Conservation (phyloP, 345 rosid genomes). For the Chamaenerion angustifolium region DNA sequence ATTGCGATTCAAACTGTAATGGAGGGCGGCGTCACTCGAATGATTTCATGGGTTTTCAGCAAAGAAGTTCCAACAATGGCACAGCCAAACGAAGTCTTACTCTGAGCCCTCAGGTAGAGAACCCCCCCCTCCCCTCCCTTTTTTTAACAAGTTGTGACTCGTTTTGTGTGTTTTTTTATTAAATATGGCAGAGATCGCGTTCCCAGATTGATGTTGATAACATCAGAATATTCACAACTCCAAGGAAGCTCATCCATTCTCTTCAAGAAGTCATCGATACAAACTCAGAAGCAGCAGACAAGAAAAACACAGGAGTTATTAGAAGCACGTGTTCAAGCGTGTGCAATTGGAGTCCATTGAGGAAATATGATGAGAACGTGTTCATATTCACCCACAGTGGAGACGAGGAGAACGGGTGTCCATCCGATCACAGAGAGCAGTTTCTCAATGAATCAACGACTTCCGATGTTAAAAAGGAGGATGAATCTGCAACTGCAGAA, state of each 20-base stretch:
- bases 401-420: conserved; percentile 20
- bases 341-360: conserved; percentile 26
- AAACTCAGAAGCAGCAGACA: conserved; percentile 30
- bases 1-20: conserved; percentile 16
- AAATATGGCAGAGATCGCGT: conserved; percentile 43
- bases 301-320: conserved; percentile 17
- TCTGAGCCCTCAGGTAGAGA: conserved; percentile 60
- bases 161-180: background rate
- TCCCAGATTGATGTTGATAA: conserved; percentile 32
- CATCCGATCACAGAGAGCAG: conserved; percentile 17
- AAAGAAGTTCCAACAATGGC: conserved; percentile 28
- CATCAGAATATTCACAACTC: conserved; percentile 48
- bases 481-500: conserved; percentile 22
- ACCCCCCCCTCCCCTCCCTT: no score
- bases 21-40: conserved; percentile 16
- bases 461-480: no score
- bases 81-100: conserved; percentile 27
- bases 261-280: conserved; percentile 55
- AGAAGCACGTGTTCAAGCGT: conserved; percentile 42
- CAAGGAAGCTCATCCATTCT: conserved; percentile 59
- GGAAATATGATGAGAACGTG: conserved; percentile 28
- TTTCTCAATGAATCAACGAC: conserved; percentile 5
- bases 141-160: no score
- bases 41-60: conserved; percentile 41
- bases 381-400: conserved; percentile 12